Evolutionary conservation across 1,284 basidiomycete genomes (phyloP).

Genomic region (Bondarzewia mesenterica): DNA sequence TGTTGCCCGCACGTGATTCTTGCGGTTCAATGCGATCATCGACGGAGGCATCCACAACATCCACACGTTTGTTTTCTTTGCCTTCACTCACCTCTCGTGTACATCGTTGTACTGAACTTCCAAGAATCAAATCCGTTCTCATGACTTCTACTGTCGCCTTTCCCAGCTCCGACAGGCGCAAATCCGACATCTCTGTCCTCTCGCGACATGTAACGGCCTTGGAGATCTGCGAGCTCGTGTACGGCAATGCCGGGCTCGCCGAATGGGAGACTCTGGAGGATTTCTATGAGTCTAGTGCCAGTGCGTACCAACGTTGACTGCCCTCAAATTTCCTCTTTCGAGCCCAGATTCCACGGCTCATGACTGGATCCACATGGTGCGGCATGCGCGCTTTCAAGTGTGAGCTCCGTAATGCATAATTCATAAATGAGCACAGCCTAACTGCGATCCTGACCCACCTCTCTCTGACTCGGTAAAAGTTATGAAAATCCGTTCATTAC

Average conservation of each 20-base stretch:
- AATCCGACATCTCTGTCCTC: slow-evolving; percentile 27
- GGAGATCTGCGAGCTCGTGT: slow-evolving; percentile 61
- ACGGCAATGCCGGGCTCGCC: slow-evolving; percentile 37
- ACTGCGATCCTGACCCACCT: not conserved
- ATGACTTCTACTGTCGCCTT: not conserved
- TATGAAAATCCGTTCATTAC: slow-evolving; percentile 73
- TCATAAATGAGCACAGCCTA: slow-evolving; percentile 6
- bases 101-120: not conserved
- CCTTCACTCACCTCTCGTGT: too few species aligned
- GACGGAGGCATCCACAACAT: not conserved
- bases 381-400: slow-evolving; percentile 8
- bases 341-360: not conserved
- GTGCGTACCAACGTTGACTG: slow-evolving; percentile 33
- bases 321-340: too few species aligned
- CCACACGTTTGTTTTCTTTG: too few species aligned
- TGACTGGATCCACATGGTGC: not conserved
- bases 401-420: slow-evolving; percentile 8
- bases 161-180: slow-evolving; percentile 4
- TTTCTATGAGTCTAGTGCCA: slow-evolving; percentile 62
- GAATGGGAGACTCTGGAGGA: slow-evolving; percentile 44
- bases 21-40: not conserved
- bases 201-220: slow-evolving; percentile 49
- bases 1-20: not conserved
- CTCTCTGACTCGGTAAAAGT: slow-evolving; percentile 22
- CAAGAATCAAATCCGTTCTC: not conserved